These are phyloP conservation scores for Russula sp. DNA, from an alignment of 768 basidiomycete species.

Conservation along the genomic window DNA sequence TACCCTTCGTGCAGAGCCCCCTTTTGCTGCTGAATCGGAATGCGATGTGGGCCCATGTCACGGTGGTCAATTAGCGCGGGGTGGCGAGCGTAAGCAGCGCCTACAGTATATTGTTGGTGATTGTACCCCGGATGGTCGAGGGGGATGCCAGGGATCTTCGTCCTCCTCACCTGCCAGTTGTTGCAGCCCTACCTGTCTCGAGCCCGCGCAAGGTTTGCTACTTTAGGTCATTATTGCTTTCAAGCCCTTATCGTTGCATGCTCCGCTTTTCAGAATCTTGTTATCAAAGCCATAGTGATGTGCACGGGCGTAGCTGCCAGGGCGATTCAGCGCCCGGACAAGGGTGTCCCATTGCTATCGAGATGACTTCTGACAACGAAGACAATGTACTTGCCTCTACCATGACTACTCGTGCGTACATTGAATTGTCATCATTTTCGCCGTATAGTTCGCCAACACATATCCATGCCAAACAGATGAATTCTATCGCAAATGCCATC, in stretches of 20 bases:
- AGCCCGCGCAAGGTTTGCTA: background rate
- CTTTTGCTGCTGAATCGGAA: background rate
- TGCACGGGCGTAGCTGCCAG: background rate
- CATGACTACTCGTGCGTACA: background rate
- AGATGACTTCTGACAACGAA: background rate
- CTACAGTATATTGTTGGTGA: background rate
- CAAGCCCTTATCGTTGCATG: background rate
- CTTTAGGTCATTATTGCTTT: background rate
- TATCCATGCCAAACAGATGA: background rate
- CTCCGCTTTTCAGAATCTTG: background rate
- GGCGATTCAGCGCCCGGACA: background rate
- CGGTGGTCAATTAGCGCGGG: background rate
- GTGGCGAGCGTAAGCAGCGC: background rate
- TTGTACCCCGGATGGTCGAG: constrained; percentile 11
- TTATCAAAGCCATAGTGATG: background rate
- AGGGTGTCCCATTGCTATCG: background rate
- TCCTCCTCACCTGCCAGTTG: background rate
- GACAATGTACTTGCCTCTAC: background rate
- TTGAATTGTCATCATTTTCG: background rate
- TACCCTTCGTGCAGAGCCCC: background rate
- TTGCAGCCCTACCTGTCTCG: background rate
- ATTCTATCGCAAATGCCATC: background rate
- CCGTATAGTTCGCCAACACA: background rate
- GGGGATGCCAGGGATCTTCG: constrained; percentile 9
- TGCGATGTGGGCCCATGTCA: background rate